A percentile compares a stretch with the other conserved stretches of the same genome.
Conservation (phyloP, 2,329 filamentous ascomycete genomes). For the Talaromyces sp. region DNA sequence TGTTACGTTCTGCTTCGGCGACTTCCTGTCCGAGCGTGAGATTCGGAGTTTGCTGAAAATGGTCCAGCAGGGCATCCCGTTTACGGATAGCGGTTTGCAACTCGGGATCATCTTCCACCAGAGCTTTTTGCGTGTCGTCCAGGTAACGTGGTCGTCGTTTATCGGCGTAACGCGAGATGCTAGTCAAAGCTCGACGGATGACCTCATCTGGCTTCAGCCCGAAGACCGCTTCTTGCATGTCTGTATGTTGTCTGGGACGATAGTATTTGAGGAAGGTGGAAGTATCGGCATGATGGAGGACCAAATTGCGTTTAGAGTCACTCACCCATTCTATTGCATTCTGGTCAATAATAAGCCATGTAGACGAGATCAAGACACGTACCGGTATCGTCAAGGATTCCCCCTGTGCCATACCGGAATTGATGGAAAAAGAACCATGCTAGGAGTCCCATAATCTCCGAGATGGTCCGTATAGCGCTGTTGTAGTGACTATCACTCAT, state of each 20-base stretch:
- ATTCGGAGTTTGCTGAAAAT: not conserved
- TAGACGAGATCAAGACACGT: constrained; percentile 9
- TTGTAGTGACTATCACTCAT: constrained; percentile 20
- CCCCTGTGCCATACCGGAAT: constrained; percentile 23
- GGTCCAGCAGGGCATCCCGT: not conserved
- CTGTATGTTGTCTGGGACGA: constrained; percentile 18
- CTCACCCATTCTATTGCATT: constrained; percentile 22
- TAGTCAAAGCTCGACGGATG: constrained; percentile 17
- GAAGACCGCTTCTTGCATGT: constrained; percentile 22
- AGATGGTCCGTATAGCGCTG: constrained; percentile 19
- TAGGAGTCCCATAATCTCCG: constrained; percentile 24
- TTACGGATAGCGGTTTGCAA: not conserved
- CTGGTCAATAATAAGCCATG: too few species aligned
- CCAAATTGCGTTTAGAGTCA: constrained; percentile 23
- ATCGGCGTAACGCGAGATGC: constrained; percentile 21
- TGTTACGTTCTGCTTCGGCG: not conserved
- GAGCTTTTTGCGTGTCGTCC: constrained; percentile 18
- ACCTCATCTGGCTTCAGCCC: constrained; percentile 22
- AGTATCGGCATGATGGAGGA: constrained; percentile 24
- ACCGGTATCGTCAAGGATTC: constrained; percentile 24
- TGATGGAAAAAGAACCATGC: constrained; percentile 24
- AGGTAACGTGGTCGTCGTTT: constrained; percentile 21
- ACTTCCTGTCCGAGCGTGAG: not conserved
- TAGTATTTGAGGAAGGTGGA: constrained; percentile 28
- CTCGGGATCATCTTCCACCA: not conserved